Conservation (phyloP, 1,139 yeast genomes). For the Candida tunisiensis region DNA sequence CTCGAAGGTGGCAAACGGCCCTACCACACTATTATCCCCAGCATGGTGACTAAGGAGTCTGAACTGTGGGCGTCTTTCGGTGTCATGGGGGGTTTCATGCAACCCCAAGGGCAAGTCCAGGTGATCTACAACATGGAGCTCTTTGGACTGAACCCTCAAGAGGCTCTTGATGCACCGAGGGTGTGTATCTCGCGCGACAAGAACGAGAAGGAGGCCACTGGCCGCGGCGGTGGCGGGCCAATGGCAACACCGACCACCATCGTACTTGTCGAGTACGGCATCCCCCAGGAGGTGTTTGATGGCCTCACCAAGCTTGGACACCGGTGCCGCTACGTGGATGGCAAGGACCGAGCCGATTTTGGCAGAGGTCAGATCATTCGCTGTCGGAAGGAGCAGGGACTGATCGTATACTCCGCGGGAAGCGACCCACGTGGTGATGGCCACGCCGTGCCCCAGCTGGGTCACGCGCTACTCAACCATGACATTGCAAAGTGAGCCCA, state of each 20-base stretch:
- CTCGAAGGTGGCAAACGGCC: slow-evolving; percentile 60
- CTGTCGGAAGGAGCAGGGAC: slow-evolving; percentile 21
- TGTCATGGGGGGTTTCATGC: slow-evolving; percentile 82
- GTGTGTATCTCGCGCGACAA: slow-evolving; percentile 39
- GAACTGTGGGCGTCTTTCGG: slow-evolving; percentile 54
- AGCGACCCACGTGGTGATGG: slow-evolving; percentile 76
- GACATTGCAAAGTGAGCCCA: neutral
- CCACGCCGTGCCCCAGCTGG: slow-evolving; percentile 39
- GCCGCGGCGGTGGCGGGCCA: slow-evolving; percentile 54
- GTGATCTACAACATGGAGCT: slow-evolving; percentile 49
- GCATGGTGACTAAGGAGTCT: slow-evolving; percentile 38
- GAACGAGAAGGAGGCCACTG: slow-evolving; percentile 28
- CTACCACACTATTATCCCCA: slow-evolving; percentile 76
- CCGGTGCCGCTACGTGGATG: slow-evolving; percentile 28
- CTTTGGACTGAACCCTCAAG: slow-evolving; percentile 55
- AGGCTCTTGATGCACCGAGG: slow-evolving; percentile 63
- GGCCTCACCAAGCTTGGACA: slow-evolving; percentile 42
- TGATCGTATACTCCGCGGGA: slow-evolving; percentile 47
- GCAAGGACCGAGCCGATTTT: slow-evolving; percentile 29
- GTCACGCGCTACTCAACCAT: neutral
- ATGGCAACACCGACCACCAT: slow-evolving; percentile 34
- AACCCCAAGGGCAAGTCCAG: slow-evolving; percentile 76
- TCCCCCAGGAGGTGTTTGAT: slow-evolving; percentile 25
- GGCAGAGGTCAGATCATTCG: slow-evolving; percentile 68
- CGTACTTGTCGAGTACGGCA: slow-evolving; percentile 54